phyloP scores from a whole-genome alignment of 2,329 filamentous ascomycete genomes.

The Microsporum canis region DNA sequence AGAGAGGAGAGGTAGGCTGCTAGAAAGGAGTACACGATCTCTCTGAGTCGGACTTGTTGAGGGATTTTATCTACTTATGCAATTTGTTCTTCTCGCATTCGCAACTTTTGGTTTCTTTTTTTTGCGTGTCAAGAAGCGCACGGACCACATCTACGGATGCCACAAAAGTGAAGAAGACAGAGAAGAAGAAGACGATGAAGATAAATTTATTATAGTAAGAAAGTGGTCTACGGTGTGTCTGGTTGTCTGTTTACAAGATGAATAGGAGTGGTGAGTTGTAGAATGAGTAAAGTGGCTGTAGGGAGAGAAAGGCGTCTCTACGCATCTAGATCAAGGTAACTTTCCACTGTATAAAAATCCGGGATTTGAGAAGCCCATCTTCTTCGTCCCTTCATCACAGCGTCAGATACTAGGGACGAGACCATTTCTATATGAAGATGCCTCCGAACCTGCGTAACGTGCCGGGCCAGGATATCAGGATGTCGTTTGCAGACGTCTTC shows the following conservation, averaged over 20 bases:
- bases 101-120: neutral
- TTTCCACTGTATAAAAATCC: neutral
- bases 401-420: neutral
- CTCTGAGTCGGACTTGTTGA: neutral
- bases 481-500: conserved; percentile 17
- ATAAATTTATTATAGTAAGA: neutral
- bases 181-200: neutral
- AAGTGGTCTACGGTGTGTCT: no score
- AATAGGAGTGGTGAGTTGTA: no score
- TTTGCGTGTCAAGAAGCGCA: neutral
- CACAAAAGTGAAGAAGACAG: neutral
- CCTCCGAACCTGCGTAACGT: neutral
- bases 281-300: neutral
- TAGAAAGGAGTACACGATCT: neutral
- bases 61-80: neutral
- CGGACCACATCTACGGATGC: neutral
- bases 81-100: neutral
- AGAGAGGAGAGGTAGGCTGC: neutral
- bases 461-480: conserved; percentile 7
- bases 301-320: neutral
- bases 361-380: no score
- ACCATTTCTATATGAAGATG: neutral
- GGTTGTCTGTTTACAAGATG: no score
- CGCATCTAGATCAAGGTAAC: neutral
- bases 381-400: neutral